Base-by-base conservation (phyloP, 2,329 filamentous ascomycete species). In the Penicillium sp. region DNA sequence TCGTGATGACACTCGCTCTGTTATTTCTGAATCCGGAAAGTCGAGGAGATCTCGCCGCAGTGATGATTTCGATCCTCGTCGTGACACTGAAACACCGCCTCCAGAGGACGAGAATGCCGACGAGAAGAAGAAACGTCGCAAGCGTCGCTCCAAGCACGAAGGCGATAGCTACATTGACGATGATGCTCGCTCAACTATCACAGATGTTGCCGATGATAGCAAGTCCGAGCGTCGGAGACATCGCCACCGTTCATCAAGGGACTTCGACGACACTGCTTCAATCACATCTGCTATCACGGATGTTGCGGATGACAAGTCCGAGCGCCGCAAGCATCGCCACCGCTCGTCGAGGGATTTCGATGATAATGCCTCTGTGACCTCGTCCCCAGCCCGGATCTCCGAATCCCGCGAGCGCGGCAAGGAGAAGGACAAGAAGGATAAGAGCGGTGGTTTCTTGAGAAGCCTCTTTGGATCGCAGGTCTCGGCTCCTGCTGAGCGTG, bases 401-500 rank as follows among this genome's bases (percentile, higher is more conserved):
- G 68, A 73, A n/a, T 55, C 61, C 29, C 63, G 61, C 24, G 69
- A 70, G 46, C 69, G 70, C 50, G 62, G 59, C 18, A 66, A 61
- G 39, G 63, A 62, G 50, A 71, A 67, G 45, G 68, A 73, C 16
- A 67, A 68, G 10, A 71, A 71, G 45, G 64, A 68, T 5, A 68
- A 67, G 21, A 61, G 42, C 56, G 64, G 68, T 34, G 65, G 72
- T 11, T 68, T 76, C 38, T 63, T 75, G 50, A 68, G 67, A 57
- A 70, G 62, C 52, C 56, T 77, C n/a, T 76, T 76, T 46, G 66
- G 66, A 14, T 73, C 73, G 10, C 67, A 67, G 48, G 70, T 71
- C 3, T 68, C 69, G 7, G 65, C 66, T 29, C 64, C 68, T 39
- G 60, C 67, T 36, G 67, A 63, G 44, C 59, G 53, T 46, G 46